phyloP scores from a whole-genome alignment of 495 filamentous ascomycete species.

The Xeromyces bisporus region DNA sequence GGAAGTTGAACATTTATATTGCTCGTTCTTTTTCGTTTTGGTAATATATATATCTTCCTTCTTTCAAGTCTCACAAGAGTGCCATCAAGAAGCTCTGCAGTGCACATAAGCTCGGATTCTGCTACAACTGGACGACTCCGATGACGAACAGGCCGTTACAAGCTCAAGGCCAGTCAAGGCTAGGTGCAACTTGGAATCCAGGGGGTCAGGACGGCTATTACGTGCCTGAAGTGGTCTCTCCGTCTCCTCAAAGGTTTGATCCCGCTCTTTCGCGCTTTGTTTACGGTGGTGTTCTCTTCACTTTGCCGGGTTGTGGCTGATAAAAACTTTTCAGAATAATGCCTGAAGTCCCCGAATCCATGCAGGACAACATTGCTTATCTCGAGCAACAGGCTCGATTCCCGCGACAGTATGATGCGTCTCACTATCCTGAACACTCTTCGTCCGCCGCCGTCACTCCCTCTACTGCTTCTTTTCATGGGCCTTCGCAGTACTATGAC shows the following conservation, averaged over 20 bases:
- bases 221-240: slow-evolving; percentile 60
- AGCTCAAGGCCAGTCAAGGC: slow-evolving; percentile 29
- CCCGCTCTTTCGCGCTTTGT: slow-evolving; percentile 3
- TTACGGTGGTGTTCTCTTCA: too few relatives aligned
- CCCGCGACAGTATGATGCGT: slow-evolving; percentile 18
- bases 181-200: slow-evolving; percentile 82
- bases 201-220: slow-evolving; percentile 81
- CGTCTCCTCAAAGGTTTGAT: slow-evolving; percentile 76
- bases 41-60: too few relatives aligned
- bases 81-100: too few relatives aligned
- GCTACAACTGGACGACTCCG: neutral
- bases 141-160: slow-evolving; percentile 27
- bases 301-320: slow-evolving; percentile 5
- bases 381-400: slow-evolving; percentile 62
- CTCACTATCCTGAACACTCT: slow-evolving; percentile 25
- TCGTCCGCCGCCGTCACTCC: slow-evolving; percentile 14
- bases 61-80: too few relatives aligned
- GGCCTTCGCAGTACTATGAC: slow-evolving; percentile 10
- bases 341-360: slow-evolving; percentile 66
- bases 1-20: too few relatives aligned
- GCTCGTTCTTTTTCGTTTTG: too few relatives aligned
- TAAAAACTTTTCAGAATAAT: slow-evolving; percentile 37
- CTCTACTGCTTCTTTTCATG: slow-evolving; percentile 10
- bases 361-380: slow-evolving; percentile 79
- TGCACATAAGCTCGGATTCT: too few relatives aligned